Base-by-base conservation (phyloP, 495 filamentous ascomycete species). In the Penicillium psychrofluorescens region DNA sequence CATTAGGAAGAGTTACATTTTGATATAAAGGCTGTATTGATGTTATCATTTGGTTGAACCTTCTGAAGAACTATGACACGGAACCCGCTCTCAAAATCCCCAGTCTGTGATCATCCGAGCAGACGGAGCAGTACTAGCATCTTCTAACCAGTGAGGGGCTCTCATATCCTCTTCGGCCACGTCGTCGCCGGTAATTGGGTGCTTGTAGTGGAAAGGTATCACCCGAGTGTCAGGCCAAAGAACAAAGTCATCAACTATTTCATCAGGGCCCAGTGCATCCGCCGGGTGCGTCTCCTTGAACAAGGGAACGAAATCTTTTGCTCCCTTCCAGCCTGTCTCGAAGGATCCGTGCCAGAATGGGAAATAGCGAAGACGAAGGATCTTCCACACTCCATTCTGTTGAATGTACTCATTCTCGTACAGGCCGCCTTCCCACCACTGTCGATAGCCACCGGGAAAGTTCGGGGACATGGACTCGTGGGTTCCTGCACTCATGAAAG, bases 191-290 rank as follows among this genome's bases (percentile, higher is more conserved):
- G 42, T 44, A 11, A 38, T 30, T 15, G 42, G 42, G 11, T 44
- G 42, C 2, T 32, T 38, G 28, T 44, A 44, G 22, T 44, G 42
- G 29, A 44, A 44, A 10, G 42, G 42, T 37, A 44, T 37, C 4
- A 44, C 42, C 4, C 42, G 14, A 8, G 43, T 45, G 29, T 45
- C 43, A 45, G 43, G 43, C 43, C 42, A 44, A 16, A 44, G 35
- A 5, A 29, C 28, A 10, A 16, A 33, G 14, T 32, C 42, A 13
- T 9, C 27, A 12, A 41, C 28, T 27, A 43, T 34, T 11, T 35
- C 40, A 35, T 43, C 40, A n/a, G 40, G 40, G 12, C 40, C 40
- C 2, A 43, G 10, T 43, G 32, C 2, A 22, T 22, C 22, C 22
- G 22, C 22, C 22, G 22, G 22, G 2, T 22, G 22, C 22, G 22